Percentiles rank a stretch among this genome's conserved stretches.
Evolutionary conservation across 1,284 basidiomycete species (phyloP).

Genomic region (Apiotrichum montevideense): DNA sequence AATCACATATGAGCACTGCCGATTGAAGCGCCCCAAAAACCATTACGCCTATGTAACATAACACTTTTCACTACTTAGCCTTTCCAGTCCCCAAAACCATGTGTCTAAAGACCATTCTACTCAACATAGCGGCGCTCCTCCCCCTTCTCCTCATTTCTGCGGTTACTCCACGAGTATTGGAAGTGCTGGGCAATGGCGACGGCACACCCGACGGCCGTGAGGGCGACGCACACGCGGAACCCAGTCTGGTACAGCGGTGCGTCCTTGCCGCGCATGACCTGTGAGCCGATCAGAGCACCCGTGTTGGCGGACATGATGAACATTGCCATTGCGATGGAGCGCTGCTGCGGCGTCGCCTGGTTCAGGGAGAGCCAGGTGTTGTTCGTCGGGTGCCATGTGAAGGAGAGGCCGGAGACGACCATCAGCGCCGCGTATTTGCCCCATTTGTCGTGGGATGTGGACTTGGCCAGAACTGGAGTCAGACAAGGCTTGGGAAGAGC

Average conservation of each 20-base stretch:
- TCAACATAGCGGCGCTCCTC: too few species aligned
- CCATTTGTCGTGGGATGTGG: constrained; percentile 19
- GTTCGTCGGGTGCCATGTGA: constrained; percentile 24
- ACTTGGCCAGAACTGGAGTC: constrained; percentile 19
- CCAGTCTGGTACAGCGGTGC: constrained; percentile 31
- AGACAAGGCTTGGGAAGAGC: background rate
- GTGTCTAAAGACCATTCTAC: too few species aligned
- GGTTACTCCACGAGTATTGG: constrained; percentile 29
- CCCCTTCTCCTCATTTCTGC: constrained; percentile 1
- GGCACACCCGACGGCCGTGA: constrained; percentile 19
- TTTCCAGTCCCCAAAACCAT: too few species aligned
- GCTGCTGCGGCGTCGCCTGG: constrained; percentile 27
- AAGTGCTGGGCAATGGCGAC: constrained; percentile 25
- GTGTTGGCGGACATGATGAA: constrained; percentile 36
- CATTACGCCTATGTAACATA: too few species aligned
- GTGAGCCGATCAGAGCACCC: constrained; percentile 32
- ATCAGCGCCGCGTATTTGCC: constrained; percentile 24
- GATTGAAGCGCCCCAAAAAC: too few species aligned
- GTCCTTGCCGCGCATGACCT: constrained; percentile 34
- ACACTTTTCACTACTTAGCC: too few species aligned
- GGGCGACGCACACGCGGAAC: constrained; percentile 25
- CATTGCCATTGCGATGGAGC: constrained; percentile 38
- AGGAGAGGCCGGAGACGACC: constrained; percentile 16
- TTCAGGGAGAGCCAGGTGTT: constrained; percentile 35
- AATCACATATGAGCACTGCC: too few species aligned